Base-by-base conservation (phyloP, 805 yeast genomes). In the Metschnikowia continentalis region DNA sequence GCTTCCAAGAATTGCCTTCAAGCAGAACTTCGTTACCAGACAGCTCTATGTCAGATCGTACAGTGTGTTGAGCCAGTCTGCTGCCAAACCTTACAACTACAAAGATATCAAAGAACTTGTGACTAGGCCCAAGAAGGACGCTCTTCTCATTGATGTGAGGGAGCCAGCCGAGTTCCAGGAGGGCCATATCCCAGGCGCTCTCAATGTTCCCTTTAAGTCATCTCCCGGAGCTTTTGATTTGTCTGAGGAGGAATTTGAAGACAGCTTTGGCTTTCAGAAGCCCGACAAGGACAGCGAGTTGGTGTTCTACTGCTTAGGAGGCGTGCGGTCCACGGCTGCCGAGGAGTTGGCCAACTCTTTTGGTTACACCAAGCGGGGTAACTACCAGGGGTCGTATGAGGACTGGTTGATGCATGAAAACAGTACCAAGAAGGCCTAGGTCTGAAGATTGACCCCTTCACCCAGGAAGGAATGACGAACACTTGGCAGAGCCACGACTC, bases 211-310 rank as follows among this genome's bases (percentile, higher is more conserved):
- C 17, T 85, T 83, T 71, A 90, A 90, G 63, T 82, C 94, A 4
- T 81, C 91, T 11, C 98, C 98, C 0, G 96, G 96, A 19, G 98
- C 98, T 0, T 76, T 92, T 53, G 90, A 88, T 45, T 78, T 92
- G 46, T 69, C 84, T 1, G 77, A 79, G 5, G 96, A 88, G 49
- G 96, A 88, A 57, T 92, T 94, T 62, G 78, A 82, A 61, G 88
- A 86, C 35, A 75, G 81, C 43, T 90, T 91, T 71, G 92, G 95
- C 13, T 84, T 90, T 62, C 76, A 75, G 13, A 92, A 92, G 72
- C 99, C 99, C 2, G 59, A 71, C 6, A 68, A 73, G 44, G 83
- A 82, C 46, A 81, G 86, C 63, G 88, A 88, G 58, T 75, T 92
- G 64, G 80, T 92, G 39, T 91, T 92, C 70, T 91, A 91, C 72